Conservation (phyloP, 345 rosid species). For the Syzygium aromaticum region DNA sequence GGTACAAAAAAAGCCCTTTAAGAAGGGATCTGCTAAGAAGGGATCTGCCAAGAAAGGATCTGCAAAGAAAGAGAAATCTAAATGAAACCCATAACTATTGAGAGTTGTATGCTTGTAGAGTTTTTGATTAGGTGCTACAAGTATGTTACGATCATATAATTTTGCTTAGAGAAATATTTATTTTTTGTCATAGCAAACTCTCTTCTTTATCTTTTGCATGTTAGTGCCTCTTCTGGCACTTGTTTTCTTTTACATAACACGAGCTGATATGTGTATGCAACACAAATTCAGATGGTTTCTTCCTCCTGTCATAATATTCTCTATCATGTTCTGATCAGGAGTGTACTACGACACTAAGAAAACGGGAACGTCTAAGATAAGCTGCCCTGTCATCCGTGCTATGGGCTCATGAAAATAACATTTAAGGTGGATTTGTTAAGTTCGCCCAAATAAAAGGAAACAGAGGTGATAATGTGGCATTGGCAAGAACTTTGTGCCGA, state of each 20-base stretch:
- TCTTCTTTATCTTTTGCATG: background rate
- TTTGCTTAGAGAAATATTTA: background rate
- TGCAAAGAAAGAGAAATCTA: constrained; percentile 9
- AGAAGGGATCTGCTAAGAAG: constrained; percentile 10
- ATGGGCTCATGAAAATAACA: background rate
- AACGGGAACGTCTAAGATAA: background rate
- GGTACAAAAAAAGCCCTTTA: constrained; percentile 18
- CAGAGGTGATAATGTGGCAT: background rate
- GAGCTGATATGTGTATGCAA: background rate
- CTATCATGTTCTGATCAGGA: background rate
- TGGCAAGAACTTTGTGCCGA: background rate
- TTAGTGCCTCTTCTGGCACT: background rate
- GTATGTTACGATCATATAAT: background rate
- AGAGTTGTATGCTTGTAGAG: constrained; percentile 2
- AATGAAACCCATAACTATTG: constrained; percentile 2
- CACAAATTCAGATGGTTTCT: background rate
- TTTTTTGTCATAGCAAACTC: background rate
- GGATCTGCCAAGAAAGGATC: constrained; percentile 14
- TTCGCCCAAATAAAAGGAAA: background rate
- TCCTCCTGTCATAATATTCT: background rate
- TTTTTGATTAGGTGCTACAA: constrained; percentile 3
- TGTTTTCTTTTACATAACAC: background rate
- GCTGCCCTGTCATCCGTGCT: background rate
- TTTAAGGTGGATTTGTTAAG: background rate
- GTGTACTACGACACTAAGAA: background rate